phyloP scores from a whole-genome alignment of 768 basidiomycete species.

The Cystobasidium tubakii region DNA sequence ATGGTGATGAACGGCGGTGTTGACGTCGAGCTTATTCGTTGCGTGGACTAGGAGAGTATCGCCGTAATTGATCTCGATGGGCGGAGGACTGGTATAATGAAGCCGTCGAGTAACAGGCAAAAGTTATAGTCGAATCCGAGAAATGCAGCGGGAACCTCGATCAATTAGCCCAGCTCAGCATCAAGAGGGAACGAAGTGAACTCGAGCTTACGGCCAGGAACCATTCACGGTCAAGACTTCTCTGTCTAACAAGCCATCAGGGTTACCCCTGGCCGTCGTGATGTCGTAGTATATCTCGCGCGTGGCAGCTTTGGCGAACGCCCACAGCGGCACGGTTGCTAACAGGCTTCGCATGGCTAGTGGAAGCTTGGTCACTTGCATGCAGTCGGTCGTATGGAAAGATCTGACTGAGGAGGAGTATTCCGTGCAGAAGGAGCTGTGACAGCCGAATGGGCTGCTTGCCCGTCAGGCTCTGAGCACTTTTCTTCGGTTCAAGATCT shows the following conservation, averaged over 20 bases:
- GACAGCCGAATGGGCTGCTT: too few species aligned
- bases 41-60: constrained; percentile 75
- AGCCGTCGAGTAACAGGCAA: too few species aligned
- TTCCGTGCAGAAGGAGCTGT: too few species aligned
- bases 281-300: constrained; percentile 65
- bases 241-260: constrained; percentile 72
- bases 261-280: constrained; percentile 74
- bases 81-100: constrained; percentile 57
- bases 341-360: not conserved
- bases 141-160: too few species aligned
- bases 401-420: too few species aligned
- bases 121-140: too few species aligned
- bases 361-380: not conserved
- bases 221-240: constrained; percentile 80
- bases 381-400: too few species aligned
- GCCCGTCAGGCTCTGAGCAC: too few species aligned
- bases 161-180: too few species aligned
- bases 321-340: not conserved
- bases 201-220: constrained; percentile 87
- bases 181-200: too few species aligned
- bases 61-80: constrained; percentile 63
- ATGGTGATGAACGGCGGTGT: constrained; percentile 70
- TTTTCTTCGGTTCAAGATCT: not conserved
- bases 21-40: constrained; percentile 31
- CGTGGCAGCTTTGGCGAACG: not conserved